Evolutionary conservation across 2,329 filamentous ascomycete genomes (phyloP).

Genomic region (Fusarium marasasianum): DNA sequence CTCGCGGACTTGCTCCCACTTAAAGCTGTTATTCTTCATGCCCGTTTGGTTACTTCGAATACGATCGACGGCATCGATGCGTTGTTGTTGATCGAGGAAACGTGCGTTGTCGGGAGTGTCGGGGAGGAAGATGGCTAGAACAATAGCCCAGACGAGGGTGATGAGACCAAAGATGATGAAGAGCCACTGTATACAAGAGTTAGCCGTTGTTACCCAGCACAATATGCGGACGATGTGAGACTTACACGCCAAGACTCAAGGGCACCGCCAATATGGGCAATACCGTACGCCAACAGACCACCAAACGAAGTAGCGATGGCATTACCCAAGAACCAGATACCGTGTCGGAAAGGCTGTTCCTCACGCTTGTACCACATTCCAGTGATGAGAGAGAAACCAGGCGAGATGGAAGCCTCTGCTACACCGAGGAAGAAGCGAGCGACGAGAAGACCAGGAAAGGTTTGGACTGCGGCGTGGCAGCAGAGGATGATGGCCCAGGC

Average conservation of each 20-base stretch:
- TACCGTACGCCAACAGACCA: slow-evolving; percentile 33
- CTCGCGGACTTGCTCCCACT: slow-evolving; percentile 37
- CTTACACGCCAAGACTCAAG: slow-evolving; percentile 32
- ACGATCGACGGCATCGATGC: slow-evolving; percentile 22
- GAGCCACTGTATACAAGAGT: slow-evolving; percentile 6
- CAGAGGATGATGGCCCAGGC: slow-evolving; percentile 29
- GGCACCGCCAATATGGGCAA: slow-evolving; percentile 28
- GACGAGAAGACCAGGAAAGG: slow-evolving; percentile 24
- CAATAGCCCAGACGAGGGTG: slow-evolving; percentile 26
- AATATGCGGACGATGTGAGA: not conserved
- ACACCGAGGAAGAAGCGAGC: slow-evolving; percentile 36
- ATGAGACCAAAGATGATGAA: slow-evolving; percentile 39
- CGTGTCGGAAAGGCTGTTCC: slow-evolving; percentile 36
- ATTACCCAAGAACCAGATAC: slow-evolving; percentile 38
- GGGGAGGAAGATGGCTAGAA: slow-evolving; percentile 27
- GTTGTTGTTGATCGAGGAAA: slow-evolving; percentile 27
- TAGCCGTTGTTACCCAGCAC: accelerated
- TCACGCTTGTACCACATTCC: slow-evolving; percentile 40
- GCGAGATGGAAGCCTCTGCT: slow-evolving; percentile 38
- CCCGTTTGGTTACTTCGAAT: slow-evolving; percentile 35
- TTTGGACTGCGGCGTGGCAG: slow-evolving; percentile 33
- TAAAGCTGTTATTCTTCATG: slow-evolving; percentile 31
- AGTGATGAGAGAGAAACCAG: slow-evolving; percentile 35
- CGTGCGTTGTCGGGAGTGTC: slow-evolving; percentile 28
- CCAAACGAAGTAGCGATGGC: slow-evolving; percentile 35